Evolutionary conservation across 805 yeast species (phyloP), one percentile per base, ranked within the genome.

Genomic region (Yamadazyma endophytica): DNA sequence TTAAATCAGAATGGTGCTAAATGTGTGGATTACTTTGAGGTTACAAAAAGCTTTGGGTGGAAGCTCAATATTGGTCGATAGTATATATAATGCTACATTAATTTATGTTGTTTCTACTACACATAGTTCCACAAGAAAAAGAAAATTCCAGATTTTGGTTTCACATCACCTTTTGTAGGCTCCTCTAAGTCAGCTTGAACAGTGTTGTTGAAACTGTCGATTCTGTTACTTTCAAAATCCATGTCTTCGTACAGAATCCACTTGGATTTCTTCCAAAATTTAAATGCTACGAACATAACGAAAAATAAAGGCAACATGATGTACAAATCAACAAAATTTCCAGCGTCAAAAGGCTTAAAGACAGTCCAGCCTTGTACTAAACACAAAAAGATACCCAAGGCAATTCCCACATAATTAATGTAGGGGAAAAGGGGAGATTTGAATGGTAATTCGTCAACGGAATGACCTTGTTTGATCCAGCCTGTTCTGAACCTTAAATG

Each of bases 171-270:
- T n/a, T n/a, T n/a, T n/a, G n/a, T n/a, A n/a, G n/a, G 19, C 6
- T 26, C 24, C 11, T 30, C 33, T 13, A 30, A 18, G 16, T 15
- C 20, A 13, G n/a, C 32, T n/a, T 30, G 32, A 15, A 24, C 23
- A 17, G 22, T 20, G 14, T 28, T 32, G 24, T 28, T 28, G 21
- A 35, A 37, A 22, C 30, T 23, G 12, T 37, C 37, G 14, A 40
- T 21, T 33, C 66, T 53, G 35, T 64, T 73, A 4, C 68, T 54
- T 15, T 54, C 67, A 31, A 69, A 67, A 44, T 69, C 74, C 74
- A 69, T 69, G 17, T 67, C 69, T 31, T 59, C 61, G 14, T 46
- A 43, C 32, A 47, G 53, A 7, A 63, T 56, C 44, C 61, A 65
- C 21, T 48, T 45, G 33, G 64, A 70, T 24, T 44, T 44, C 13